Percentiles rank a stretch among this genome's conserved stretches.
phyloP scores from a whole-genome alignment of 1,139 yeast species.

The Saccharomyces hybrid region DNA sequence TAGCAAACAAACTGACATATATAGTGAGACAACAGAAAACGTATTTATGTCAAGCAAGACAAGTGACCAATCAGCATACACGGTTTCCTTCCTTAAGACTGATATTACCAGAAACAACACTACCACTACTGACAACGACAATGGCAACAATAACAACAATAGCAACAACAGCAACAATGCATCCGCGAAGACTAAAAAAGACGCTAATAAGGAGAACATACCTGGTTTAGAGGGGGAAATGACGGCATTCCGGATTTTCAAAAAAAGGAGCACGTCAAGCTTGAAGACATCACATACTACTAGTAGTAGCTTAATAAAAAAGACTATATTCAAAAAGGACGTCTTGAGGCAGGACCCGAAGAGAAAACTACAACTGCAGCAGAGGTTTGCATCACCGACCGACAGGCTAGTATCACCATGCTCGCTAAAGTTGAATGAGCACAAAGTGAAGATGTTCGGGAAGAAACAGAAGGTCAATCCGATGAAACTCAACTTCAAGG shows the following conservation, averaged over 20 bases:
- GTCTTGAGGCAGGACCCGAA: background rate
- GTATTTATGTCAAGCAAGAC: background rate
- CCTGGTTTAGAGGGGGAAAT: background rate
- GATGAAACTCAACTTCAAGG: slow-evolving; percentile 22
- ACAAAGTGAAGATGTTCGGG: slow-evolving; percentile 32
- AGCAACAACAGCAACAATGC: background rate
- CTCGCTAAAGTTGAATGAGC: slow-evolving; percentile 46
- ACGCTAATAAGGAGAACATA: background rate
- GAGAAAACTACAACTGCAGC: slow-evolving; percentile 12
- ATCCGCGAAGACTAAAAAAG: background rate
- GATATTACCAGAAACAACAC: background rate
- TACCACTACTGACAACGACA: background rate
- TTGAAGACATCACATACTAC: background rate
- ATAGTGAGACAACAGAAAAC: background rate
- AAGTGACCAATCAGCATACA: background rate
- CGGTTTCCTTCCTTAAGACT: background rate
- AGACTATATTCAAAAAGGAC: background rate
- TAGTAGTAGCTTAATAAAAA: background rate
- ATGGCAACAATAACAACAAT: background rate
- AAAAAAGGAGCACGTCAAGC: background rate
- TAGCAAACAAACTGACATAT: background rate
- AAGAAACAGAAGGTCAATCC: slow-evolving; percentile 25
- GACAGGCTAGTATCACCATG: slow-evolving; percentile 52
- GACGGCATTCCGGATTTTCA: background rate
- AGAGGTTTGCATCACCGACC: slow-evolving; percentile 48